phyloP scores from a whole-genome alignment of 257 asterid genomes.

The Solanum etuberosum region DNA sequence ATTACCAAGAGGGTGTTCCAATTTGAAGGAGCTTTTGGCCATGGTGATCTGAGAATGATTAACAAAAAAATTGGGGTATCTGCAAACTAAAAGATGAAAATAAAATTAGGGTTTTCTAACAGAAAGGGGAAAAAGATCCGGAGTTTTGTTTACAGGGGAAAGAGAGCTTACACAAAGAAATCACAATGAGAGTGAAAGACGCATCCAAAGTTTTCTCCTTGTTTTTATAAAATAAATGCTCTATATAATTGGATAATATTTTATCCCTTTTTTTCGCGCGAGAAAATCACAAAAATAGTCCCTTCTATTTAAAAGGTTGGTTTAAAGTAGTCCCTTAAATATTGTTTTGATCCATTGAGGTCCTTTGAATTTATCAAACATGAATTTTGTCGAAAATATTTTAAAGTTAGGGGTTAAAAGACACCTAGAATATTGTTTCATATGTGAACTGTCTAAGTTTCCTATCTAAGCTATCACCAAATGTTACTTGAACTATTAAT shows the following conservation, averaged over 20 bases:
- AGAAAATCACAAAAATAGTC: not conserved
- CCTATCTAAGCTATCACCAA: no score
- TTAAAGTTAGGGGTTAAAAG: no score
- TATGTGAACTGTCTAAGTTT: no score
- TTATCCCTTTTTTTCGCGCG: not conserved
- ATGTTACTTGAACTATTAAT: no score
- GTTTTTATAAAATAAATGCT: not conserved
- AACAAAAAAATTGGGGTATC: slow-evolving; percentile 1
- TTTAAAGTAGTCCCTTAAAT: not conserved
- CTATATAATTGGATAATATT: not conserved
- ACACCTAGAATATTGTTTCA: no score
- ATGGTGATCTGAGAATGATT: slow-evolving; percentile 18
- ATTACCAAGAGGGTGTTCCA: slow-evolving; percentile 71
- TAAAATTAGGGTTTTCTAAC: not conserved
- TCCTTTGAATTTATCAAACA: not conserved
- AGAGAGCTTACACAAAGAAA: not conserved
- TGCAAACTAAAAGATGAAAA: not conserved
- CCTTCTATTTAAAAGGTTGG: not conserved
- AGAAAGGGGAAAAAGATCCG: not conserved
- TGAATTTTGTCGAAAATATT: not conserved
- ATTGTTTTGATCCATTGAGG: not conserved
- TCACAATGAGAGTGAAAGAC: not conserved
- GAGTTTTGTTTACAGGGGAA: not conserved
- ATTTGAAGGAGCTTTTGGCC: slow-evolving; percentile 60
- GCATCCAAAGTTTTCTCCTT: not conserved